These are phyloP conservation scores for Blastobotrys chiropterorum DNA, from an alignment of 805 yeast species.

Conservation along the genomic window DNA sequence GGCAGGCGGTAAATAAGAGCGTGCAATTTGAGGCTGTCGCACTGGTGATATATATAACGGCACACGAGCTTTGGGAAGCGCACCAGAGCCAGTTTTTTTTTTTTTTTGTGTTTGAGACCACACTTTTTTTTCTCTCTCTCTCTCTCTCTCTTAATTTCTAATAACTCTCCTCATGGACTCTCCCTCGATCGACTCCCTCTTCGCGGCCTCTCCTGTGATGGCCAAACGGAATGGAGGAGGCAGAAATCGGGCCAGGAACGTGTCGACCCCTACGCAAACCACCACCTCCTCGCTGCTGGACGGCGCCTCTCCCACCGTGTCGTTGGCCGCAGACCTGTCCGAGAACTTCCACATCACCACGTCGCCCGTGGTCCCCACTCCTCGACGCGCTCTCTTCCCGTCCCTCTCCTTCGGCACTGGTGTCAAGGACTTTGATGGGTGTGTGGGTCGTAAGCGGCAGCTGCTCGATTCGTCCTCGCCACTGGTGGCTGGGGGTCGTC, in stretches of 20 bases:
- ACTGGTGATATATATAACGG: background rate
- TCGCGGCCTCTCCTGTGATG: background rate
- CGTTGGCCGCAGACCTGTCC: slow-evolving; percentile 32
- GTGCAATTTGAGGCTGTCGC: background rate
- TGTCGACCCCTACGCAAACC: slow-evolving; percentile 6
- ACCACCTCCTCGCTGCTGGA: slow-evolving; percentile 1
- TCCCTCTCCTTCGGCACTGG: slow-evolving; percentile 18
- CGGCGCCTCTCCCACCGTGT: slow-evolving; percentile 23
- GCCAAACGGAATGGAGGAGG: background rate
- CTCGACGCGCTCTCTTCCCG: slow-evolving; percentile 29
- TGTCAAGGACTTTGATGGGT: slow-evolving; percentile 2
- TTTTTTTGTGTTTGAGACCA: background rate
- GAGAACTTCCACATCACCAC: slow-evolving; percentile 32
- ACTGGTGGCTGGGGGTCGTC: background rate
- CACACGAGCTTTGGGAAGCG: background rate
- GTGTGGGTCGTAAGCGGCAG: slow-evolving; percentile 8
- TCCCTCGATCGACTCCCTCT: slow-evolving; percentile 3
- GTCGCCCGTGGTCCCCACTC: slow-evolving; percentile 28
- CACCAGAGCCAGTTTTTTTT: background rate
- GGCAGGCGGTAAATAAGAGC: background rate
- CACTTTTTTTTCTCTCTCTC: background rate
- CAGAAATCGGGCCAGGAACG: slow-evolving; percentile 3
- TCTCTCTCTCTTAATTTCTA: background rate
- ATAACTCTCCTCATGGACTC: background rate
- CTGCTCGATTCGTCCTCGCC: slow-evolving; percentile 10